Conservation (phyloP, 495 filamentous ascomycete genomes). For the Hypoxylon subgilvum region DNA sequence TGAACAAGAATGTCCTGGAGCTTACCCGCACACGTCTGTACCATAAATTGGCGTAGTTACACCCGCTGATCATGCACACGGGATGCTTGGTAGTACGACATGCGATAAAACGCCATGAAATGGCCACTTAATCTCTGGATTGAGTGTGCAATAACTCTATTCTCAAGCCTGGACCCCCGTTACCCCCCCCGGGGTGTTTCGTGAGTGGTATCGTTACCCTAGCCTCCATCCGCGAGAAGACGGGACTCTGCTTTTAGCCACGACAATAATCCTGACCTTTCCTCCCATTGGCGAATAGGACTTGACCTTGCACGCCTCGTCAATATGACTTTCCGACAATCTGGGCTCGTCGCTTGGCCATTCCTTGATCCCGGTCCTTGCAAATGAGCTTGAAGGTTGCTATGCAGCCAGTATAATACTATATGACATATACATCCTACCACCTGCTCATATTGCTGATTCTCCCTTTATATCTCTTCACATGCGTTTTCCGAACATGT, state of each 20-base stretch:
- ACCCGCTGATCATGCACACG: neutral
- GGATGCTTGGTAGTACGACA: conserved; percentile 3
- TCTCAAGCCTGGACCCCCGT: conserved; percentile 8
- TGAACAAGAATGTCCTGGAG: conserved; percentile 7
- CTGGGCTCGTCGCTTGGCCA: conserved; percentile 4
- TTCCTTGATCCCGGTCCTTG: conserved; percentile 4
- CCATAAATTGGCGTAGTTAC: too few species aligned
- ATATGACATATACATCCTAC: too few species aligned
- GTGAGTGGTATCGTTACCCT: conserved; percentile 11
- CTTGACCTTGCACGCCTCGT: conserved; percentile 6
- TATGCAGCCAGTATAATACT: conserved; percentile 6
- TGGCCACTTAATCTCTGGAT: conserved; percentile 3
- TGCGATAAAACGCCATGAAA: neutral
- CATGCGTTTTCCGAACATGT: conserved; percentile 13
- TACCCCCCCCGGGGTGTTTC: neutral
- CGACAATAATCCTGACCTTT: neutral
- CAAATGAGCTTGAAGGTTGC: neutral
- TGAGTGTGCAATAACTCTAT: conserved; percentile 15
- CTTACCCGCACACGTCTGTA: neutral
- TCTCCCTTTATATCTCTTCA: neutral
- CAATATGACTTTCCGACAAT: conserved; percentile 14
- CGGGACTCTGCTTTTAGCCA: conserved; percentile 35
- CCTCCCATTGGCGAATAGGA: conserved; percentile 8
- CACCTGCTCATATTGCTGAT: neutral
- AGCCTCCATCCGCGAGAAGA: conserved; percentile 13